Percentiles rank a stretch among this genome's conserved stretches.
phyloP scores from a whole-genome alignment of 2,329 filamentous ascomycete genomes.

The Fusarium albidum region DNA sequence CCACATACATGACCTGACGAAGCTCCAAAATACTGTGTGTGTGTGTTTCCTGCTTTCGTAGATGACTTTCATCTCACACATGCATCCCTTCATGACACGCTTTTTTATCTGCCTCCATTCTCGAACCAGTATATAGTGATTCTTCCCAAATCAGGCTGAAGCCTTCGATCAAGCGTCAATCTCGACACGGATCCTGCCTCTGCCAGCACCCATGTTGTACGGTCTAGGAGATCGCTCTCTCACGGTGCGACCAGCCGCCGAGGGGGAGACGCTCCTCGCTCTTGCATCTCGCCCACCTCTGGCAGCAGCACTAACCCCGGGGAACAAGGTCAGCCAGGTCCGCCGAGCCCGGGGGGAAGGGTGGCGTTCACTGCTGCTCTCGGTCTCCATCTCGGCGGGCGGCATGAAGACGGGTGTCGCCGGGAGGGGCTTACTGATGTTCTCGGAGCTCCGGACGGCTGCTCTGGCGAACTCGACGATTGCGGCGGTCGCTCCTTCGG shows the following conservation, averaged over 20 bases:
- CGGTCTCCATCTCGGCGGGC: constrained; percentile 32
- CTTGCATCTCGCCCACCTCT: neutral
- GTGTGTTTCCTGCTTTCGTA: too few relatives aligned
- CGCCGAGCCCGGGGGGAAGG: constrained; percentile 12
- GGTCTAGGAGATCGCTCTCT: constrained; percentile 2
- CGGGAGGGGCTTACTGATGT: constrained; percentile 42
- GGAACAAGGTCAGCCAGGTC: constrained; percentile 8
- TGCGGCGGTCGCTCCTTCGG: constrained; percentile 38
- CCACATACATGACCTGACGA: too few relatives aligned
- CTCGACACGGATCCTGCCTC: too few relatives aligned
- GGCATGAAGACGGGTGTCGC: constrained; percentile 41
- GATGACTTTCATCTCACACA: too few relatives aligned
- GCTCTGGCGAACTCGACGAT: constrained; percentile 39
- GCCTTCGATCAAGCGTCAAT: too few relatives aligned
- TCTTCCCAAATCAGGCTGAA: too few relatives aligned
- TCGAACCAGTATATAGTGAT: too few relatives aligned
- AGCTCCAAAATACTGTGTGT: too few relatives aligned
- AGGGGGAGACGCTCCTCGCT: constrained; percentile 17
- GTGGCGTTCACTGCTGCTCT: neutral
- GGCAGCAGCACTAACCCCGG: neutral
- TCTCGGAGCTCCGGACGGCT: neutral
- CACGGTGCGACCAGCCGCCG: neutral
- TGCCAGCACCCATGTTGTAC: neutral
- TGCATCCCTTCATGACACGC: too few relatives aligned
- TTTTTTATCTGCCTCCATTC: too few relatives aligned